Conservation (phyloP, 345 rosid genomes). For the Eucalyptus leucophloia region DNA sequence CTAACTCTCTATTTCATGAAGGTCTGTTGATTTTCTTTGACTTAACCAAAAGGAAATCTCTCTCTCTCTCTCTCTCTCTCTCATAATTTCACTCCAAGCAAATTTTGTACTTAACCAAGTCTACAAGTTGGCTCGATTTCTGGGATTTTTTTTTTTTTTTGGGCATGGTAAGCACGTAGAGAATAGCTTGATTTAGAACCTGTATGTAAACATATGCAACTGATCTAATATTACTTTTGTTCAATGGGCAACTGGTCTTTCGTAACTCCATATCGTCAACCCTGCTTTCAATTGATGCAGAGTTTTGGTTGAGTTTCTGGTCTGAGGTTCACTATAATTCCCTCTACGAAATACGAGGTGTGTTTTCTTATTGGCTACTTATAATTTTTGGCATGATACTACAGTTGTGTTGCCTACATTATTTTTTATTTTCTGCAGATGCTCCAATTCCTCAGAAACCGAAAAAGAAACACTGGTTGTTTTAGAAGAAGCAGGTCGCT, state of each 20-base stretch:
- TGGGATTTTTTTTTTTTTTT: neutral
- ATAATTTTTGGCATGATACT: neutral
- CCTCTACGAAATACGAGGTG: constrained; percentile 75
- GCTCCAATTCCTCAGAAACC: constrained; percentile 60
- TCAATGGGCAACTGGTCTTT: neutral
- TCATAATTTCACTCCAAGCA: neutral
- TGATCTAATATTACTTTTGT: neutral
- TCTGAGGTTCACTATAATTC: constrained; percentile 97
- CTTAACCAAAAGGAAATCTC: neutral
- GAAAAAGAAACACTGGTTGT: constrained; percentile 93
- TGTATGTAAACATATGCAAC: neutral
- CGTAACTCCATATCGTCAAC: neutral
- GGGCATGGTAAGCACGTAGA: neutral
- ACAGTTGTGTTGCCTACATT: too few relatives aligned
- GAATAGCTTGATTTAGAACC: neutral
- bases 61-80: neutral
- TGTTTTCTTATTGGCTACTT: neutral
- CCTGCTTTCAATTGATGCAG: constrained; percentile 29
- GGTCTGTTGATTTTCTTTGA: neutral
- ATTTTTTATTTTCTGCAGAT: constrained; percentile 21
- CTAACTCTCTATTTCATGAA: neutral
- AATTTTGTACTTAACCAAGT: neutral
- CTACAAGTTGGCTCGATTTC: neutral
- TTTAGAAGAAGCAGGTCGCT: constrained; percentile 21
- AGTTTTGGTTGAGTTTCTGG: constrained; percentile 98